Percentiles rank a stretch among this genome's conserved stretches.
phyloP scores from a whole-genome alignment of 768 basidiomycete species.

The Mycena epipterygia region DNA sequence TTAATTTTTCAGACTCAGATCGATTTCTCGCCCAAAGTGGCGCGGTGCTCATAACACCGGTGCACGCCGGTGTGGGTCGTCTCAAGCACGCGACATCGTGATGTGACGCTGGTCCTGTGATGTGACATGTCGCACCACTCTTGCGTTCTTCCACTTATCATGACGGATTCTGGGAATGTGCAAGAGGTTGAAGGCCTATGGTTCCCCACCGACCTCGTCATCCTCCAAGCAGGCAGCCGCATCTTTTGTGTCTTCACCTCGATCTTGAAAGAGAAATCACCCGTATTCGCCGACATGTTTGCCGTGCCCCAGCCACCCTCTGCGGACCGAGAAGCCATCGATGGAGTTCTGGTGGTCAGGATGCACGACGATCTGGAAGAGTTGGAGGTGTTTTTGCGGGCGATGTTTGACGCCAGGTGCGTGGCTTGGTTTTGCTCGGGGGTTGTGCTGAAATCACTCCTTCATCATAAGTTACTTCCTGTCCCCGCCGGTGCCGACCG shows the following conservation, averaged over 20 bases:
- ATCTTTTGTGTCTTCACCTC: constrained; percentile 10
- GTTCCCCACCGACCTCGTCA: constrained; percentile 15
- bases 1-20: too few relatives aligned
- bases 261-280: constrained; percentile 15
- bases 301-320: constrained; percentile 12
- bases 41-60: too few relatives aligned
- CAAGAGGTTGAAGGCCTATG: constrained; percentile 5
- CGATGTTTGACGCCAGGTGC: constrained; percentile 17
- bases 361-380: constrained; percentile 17
- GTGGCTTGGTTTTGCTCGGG: neutral
- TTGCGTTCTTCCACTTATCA: neutral
- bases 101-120: too few relatives aligned
- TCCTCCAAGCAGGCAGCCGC: neutral
- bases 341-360: constrained; percentile 9
- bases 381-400: constrained; percentile 18
- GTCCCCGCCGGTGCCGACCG: neutral
- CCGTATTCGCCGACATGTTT: constrained; percentile 28
- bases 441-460: too few relatives aligned
- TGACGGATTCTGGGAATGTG: neutral
- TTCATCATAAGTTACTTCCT: constrained; percentile 22
- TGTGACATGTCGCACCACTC: too few relatives aligned
- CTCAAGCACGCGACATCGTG: too few relatives aligned
- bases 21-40: too few relatives aligned
- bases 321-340: neutral
- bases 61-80: too few relatives aligned